Base-by-base conservation (phyloP, 2,329 filamentous ascomycete species). In the Myriosclerotinia duriaeana region DNA sequence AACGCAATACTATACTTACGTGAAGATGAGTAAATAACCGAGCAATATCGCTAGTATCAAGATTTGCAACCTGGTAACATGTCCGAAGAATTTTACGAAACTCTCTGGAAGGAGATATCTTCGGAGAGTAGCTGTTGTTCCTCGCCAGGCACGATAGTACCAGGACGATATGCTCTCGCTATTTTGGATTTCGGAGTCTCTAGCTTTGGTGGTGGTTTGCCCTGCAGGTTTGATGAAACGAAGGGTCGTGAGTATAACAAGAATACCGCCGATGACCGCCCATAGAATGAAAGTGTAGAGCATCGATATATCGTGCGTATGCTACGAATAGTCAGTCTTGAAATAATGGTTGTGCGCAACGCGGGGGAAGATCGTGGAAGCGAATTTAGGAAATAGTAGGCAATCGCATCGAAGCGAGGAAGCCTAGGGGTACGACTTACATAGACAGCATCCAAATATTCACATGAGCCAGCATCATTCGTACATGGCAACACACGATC, bases 11-110 rank as follows among this genome's bases (percentile, higher is more conserved):
- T 68, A 70, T 5, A 70, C 72, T 68, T 61, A 90, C 75, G 83
- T 85, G 78, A 88, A 91, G 68, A 92, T 79, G 54, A 85, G 78
- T 0, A 93, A 79, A 73, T 93, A 93, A 2, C 74, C 83, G 0
- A 80, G 75, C 1, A 93, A 76, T 12, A 85, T 76, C 0, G 81
- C 75, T 2, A 92, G 79, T 38, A 90, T 80, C 30, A 86, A 72
- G 4, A 92, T 82, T 74, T 93, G 90, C 8, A 91, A 80, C 26
- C 89, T 82, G 0, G 88, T 90, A 1, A 87, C 87, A 68, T 85
- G 82, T 38, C 89, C 89, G 70, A 93, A 92, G 63, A 91, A 72
- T 26, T 76, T 72, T 22, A 82, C 78, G 3, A 83, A 76, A 3
- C 82, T 81, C 71, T 91, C 88, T 0, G 86, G 85, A 1, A 92